Evolutionary conservation across 306 rosid species (phyloP).

Genomic region (Citrullus amarus): DNA sequence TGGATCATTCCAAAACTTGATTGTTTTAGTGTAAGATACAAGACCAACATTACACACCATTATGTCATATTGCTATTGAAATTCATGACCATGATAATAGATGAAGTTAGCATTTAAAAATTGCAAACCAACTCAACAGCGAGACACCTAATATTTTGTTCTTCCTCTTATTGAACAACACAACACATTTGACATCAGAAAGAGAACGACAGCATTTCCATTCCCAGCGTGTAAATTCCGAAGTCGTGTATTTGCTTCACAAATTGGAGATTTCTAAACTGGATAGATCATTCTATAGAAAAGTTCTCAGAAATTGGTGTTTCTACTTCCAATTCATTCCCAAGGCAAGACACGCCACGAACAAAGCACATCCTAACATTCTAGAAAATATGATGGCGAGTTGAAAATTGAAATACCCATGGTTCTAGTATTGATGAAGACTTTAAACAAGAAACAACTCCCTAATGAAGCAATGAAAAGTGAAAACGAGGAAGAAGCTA

Average conservation of each 20-base stretch:
- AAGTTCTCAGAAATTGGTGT: background rate
- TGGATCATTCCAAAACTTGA: slow-evolving; percentile 4
- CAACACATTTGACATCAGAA: background rate
- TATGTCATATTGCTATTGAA: background rate
- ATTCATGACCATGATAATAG: background rate
- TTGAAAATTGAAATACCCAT: background rate
- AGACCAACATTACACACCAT: background rate
- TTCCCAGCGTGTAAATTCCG: background rate
- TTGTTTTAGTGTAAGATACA: background rate
- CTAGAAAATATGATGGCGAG: background rate
- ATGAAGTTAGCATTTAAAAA: background rate
- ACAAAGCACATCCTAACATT: background rate
- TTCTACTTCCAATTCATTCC: background rate
- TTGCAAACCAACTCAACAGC: background rate
- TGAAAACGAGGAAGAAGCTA: background rate
- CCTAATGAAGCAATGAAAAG: too few relatives aligned
- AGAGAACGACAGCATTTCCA: background rate
- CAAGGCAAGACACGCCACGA: background rate
- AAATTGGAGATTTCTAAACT: background rate
- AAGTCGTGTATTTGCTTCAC: background rate
- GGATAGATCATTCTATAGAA: background rate
- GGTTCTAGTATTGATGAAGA: background rate
- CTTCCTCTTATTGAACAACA: background rate
- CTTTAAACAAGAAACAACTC: too few relatives aligned
- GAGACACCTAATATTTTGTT: background rate